Percentiles rank a stretch among this genome's conserved stretches.
Evolutionary conservation across 2,329 filamentous ascomycete genomes (phyloP).

Genomic region (Colletotrichum sojae): DNA sequence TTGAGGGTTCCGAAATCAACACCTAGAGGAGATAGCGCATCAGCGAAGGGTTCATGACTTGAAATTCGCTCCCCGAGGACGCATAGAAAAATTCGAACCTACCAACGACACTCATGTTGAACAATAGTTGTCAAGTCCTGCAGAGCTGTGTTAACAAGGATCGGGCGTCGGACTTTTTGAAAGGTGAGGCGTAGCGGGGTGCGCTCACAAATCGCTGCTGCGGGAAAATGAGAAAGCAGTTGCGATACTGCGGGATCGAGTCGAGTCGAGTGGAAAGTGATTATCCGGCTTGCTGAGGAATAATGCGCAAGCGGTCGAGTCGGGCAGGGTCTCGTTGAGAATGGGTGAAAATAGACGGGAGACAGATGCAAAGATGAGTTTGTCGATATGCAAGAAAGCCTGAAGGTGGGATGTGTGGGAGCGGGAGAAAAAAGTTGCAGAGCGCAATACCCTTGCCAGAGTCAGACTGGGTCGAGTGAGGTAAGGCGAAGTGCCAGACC

Average conservation of each 20-base stretch:
- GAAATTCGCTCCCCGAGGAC: constrained; percentile 3
- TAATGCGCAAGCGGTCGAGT: constrained; percentile 39
- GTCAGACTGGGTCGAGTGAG: constrained; percentile 27
- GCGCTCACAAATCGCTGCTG: constrained; percentile 36
- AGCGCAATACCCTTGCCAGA: constrained; percentile 5
- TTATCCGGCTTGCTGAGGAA: constrained; percentile 38
- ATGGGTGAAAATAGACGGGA: constrained; percentile 21
- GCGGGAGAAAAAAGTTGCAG: constrained; percentile 38
- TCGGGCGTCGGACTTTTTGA: constrained; percentile 16
- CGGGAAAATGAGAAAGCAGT: constrained; percentile 8
- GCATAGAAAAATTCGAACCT: constrained; percentile 46
- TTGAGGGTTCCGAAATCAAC: constrained; percentile 97
- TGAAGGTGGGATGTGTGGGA: constrained; percentile 38
- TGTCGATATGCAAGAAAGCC: constrained; percentile 39
- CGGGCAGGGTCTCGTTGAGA: constrained; percentile 31
- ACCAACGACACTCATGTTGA: constrained; percentile 71
- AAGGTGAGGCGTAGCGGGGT: constrained; percentile 32
- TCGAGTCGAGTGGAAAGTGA: constrained; percentile 7
- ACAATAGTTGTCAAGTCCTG: constrained; percentile 43
- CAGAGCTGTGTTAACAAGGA: constrained; percentile 33
- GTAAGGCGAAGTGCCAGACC: constrained; percentile 36
- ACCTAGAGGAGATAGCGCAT: constrained; percentile 61
- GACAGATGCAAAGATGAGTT: constrained; percentile 39
- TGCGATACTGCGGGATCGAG: constrained; percentile 7
- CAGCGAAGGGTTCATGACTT: constrained; percentile 29